Evolutionary conservation across 1,139 yeast genomes (phyloP).

Genomic region (Lodderomyces beijingensis): DNA sequence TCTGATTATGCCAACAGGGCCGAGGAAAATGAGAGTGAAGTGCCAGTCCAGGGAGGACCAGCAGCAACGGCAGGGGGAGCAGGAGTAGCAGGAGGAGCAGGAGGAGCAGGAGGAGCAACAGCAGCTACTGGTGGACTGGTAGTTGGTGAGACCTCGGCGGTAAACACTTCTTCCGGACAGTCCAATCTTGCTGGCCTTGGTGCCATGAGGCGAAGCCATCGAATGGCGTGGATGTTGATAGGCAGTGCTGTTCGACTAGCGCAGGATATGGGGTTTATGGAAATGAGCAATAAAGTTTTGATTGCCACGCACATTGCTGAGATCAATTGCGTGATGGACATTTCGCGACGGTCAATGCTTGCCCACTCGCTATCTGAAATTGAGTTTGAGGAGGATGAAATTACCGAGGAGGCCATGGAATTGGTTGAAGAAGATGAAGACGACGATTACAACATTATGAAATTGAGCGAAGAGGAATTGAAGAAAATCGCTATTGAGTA

Average conservation of each 20-base stretch:
- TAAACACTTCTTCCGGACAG: conserved; percentile 3
- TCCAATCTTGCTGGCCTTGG: conserved; percentile 65
- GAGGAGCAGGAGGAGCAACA: conserved; percentile 4
- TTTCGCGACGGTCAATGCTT: conserved; percentile 65
- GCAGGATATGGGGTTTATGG: conserved; percentile 81
- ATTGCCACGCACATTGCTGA: conserved; percentile 85
- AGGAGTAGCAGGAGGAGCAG: conserved; percentile 1
- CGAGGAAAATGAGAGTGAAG: conserved; percentile 24
- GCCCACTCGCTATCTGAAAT: conserved; percentile 63
- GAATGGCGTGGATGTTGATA: conserved; percentile 92
- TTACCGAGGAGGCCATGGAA: conserved; percentile 30
- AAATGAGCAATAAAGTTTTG: conserved; percentile 66
- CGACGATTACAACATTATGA: conserved; percentile 29
- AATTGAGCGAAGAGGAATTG: conserved; percentile 36
- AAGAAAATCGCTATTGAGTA: conserved; percentile 24
- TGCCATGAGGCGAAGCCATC: conserved; percentile 80
- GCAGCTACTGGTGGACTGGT: conserved; percentile 7
- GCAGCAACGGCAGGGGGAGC: conserved; percentile 1
- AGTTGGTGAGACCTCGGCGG: no score
- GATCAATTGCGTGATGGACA: conserved; percentile 67
- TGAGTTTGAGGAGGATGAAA: conserved; percentile 48
- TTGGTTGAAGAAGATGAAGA: conserved; percentile 24
- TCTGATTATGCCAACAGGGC: conserved; percentile 76
- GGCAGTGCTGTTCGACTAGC: conserved; percentile 86
- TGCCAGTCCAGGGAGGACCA: conserved; percentile 1